These are phyloP conservation scores for Termitomyces sp. DNA, from an alignment of 768 basidiomycete species.

Conservation along the genomic window DNA sequence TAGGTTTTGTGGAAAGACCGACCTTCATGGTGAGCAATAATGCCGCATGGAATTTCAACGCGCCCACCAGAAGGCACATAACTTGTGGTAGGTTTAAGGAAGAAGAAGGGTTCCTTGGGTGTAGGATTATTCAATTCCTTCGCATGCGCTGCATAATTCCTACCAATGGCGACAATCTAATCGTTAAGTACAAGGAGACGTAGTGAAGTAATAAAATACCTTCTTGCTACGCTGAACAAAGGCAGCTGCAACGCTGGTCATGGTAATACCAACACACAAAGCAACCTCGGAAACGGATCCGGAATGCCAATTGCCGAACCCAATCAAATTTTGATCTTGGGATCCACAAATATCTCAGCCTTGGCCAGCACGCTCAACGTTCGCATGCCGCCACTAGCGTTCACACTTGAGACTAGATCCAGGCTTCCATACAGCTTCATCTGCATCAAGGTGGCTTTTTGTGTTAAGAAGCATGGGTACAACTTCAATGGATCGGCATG, in stretches of 20 bases:
- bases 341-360: not conserved
- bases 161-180: slow-evolving; percentile 92
- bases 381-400: not conserved
- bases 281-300: slow-evolving; percentile 2
- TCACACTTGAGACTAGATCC: not conserved
- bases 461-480: not conserved
- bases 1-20: not conserved
- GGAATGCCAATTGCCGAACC: slow-evolving; percentile 3
- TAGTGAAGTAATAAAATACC: slow-evolving; percentile 14
- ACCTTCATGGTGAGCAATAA: slow-evolving; percentile 93
- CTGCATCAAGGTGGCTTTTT: not conserved
- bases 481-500: not conserved
- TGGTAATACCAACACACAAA: not conserved
- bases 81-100: slow-evolving; percentile 93
- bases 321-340: slow-evolving; percentile 8
- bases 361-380: not conserved
- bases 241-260: slow-evolving; percentile 20
- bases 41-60: slow-evolving; percentile 82
- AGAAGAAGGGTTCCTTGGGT: slow-evolving; percentile 97
- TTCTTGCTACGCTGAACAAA: slow-evolving; percentile 37
- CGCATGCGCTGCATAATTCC: slow-evolving; percentile 90
- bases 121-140: slow-evolving; percentile 88
- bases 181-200: not conserved
- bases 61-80: slow-evolving; percentile 76
- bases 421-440: not conserved